Evolutionary conservation across 768 basidiomycete species (phyloP).

Genomic region (Macrolepiota fuliginosa): DNA sequence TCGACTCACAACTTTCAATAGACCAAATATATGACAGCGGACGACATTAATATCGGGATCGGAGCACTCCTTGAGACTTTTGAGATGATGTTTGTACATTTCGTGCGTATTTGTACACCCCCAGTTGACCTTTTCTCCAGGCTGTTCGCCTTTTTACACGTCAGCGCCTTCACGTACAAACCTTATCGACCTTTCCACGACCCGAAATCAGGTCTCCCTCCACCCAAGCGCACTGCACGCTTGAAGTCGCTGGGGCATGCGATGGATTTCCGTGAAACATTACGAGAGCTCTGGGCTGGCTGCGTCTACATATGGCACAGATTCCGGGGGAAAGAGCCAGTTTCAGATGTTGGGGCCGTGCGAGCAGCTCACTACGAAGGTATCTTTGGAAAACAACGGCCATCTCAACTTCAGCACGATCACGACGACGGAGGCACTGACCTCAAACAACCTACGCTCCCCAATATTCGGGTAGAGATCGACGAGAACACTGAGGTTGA

Average conservation of each 20-base stretch:
- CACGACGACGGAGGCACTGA: conserved; percentile 14
- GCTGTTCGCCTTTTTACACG: conserved; percentile 66
- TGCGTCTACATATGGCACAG: conserved; percentile 56
- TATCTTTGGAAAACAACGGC: conserved; percentile 40
- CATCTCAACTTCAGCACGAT: not conserved
- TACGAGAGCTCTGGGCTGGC: conserved; percentile 57
- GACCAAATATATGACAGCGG: conserved; percentile 70
- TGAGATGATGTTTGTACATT: conserved; percentile 64
- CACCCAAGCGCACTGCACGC: conserved; percentile 45
- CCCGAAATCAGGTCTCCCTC: conserved; percentile 25
- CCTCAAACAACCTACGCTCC: conserved; percentile 18
- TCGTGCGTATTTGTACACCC: conserved; percentile 2
- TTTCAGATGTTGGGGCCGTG: conserved; percentile 39
- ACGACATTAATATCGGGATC: conserved; percentile 71
- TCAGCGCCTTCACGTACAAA: conserved; percentile 71
- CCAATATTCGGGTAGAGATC: conserved; percentile 36
- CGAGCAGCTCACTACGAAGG: conserved; percentile 40
- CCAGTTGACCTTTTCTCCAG: conserved; percentile 26
- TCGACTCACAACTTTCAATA: conserved; percentile 19
- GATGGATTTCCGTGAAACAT: conserved; percentile 69
- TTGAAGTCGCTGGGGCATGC: conserved; percentile 59
- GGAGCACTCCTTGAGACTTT: conserved; percentile 66
- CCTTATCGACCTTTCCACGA: conserved; percentile 43
- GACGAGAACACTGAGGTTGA: conserved; percentile 39
- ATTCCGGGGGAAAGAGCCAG: conserved; percentile 54